Evolutionary conservation across 192 early-diverging fungal species (phyloP).

Genomic region (Rhizophagus sp.): DNA sequence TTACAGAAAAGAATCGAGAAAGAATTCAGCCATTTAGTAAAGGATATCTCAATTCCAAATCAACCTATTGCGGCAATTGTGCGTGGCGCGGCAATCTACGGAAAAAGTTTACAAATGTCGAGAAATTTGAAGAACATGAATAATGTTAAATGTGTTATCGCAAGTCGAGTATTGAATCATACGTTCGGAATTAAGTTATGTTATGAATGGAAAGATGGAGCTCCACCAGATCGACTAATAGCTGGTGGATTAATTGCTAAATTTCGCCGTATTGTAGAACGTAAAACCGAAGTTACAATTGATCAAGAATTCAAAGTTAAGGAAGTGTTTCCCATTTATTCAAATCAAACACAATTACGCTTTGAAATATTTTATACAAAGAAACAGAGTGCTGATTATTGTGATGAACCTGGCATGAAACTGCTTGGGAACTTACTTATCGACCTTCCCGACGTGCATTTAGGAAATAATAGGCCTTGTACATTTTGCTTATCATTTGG

Average conservation of each 20-base stretch:
- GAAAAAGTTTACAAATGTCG: not conserved
- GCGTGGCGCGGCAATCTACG: conserved; percentile 54
- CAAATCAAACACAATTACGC: not conserved
- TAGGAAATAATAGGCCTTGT: not conserved
- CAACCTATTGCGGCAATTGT: conserved; percentile 52
- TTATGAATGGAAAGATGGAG: too few species aligned
- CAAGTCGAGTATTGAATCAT: not conserved
- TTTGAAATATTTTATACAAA: not conserved
- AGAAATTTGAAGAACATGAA: not conserved
- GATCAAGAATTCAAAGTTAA: not conserved
- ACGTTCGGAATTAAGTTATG: not conserved
- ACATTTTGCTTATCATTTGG: not conserved
- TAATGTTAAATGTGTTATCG: not conserved
- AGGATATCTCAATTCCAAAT: conserved; percentile 48
- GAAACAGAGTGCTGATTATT: not conserved
- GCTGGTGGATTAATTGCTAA: not conserved
- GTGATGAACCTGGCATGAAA: conserved; percentile 5
- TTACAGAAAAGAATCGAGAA: conserved; percentile 48
- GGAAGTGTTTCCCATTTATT: not conserved
- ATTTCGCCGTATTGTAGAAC: not conserved
- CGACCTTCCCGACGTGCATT: not conserved
- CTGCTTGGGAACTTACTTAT: not conserved
- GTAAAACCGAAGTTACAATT: not conserved
- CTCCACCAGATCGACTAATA: too few species aligned
- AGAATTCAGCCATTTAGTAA: conserved; percentile 44